Evolutionary conservation across 2,329 filamentous ascomycete genomes (phyloP).

Genomic region (Drechmeria coniospora): DNA sequence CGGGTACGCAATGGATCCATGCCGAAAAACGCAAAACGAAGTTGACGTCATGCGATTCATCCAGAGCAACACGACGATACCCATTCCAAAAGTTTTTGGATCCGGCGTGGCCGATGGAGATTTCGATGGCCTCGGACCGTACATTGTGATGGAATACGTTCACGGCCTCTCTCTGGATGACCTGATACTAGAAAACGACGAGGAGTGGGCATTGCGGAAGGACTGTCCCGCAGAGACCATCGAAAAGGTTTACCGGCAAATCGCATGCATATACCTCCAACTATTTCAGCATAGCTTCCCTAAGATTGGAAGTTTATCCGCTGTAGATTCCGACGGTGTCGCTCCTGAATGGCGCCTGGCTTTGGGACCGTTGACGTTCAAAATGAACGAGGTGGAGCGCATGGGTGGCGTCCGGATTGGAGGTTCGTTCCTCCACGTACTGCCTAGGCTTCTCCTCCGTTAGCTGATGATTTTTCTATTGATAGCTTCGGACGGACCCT

Average conservation of each 20-base stretch:
- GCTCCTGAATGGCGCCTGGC: neutral
- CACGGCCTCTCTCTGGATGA: neutral
- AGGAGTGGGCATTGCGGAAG: neutral
- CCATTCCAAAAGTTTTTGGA: neutral
- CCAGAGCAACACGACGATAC: neutral
- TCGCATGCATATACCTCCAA: constrained; percentile 1
- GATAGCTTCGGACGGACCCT: neutral
- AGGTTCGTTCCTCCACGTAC: neutral
- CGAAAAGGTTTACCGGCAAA: neutral
- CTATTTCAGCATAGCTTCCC: neutral
- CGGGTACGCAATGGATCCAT: neutral
- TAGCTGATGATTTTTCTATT: neutral
- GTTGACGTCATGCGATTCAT: constrained; percentile 1
- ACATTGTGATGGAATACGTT: neutral
- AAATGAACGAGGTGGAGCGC: constrained; percentile 1
- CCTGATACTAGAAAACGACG: neutral
- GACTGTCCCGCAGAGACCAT: neutral
- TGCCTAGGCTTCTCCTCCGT: too few relatives aligned
- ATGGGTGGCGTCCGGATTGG: constrained; percentile 1
- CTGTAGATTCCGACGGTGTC: neutral
- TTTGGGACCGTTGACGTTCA: neutral
- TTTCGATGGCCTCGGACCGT: neutral
- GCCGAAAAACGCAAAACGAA: neutral
- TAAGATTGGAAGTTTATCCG: neutral
- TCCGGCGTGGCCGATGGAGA: neutral